These are phyloP conservation scores for Glycine soja DNA, from an alignment of 306 rosid species.

Conservation along the genomic window DNA sequence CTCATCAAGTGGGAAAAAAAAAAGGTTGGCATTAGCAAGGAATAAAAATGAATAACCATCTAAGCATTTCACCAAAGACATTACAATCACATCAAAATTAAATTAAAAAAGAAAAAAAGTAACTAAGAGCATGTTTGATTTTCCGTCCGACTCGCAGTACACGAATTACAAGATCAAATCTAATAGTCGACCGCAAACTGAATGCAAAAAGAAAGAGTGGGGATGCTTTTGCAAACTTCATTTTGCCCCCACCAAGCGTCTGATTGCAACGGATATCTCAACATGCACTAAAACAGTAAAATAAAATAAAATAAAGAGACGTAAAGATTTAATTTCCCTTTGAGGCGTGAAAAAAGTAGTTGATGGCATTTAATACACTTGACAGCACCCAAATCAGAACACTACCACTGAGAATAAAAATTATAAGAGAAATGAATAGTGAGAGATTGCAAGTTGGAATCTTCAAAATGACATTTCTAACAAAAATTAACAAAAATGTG, in stretches of 20 bases:
- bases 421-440: background rate
- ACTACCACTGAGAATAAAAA: background rate
- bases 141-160: no score
- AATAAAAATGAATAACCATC: background rate
- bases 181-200: no score
- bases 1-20: constrained; percentile 13
- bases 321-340: background rate
- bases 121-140: no score
- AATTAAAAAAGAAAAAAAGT: background rate
- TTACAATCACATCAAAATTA: constrained; percentile 19
- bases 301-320: background rate
- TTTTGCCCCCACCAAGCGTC: no score
- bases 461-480: no score
- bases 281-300: background rate
- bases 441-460: no score
- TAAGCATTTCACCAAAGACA: constrained; percentile 30
- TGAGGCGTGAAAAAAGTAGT: constrained; percentile 18
- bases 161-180: no score
- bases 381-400: constrained; percentile 4
- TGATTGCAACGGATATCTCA: no score
- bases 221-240: no score
- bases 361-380: constrained; percentile 21
- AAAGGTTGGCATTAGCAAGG: constrained; percentile 5
- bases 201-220: no score
- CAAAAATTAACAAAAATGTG: no score